Evolutionary conservation across 768 basidiomycete species (phyloP).

Genomic region (Kwoniella pini): DNA sequence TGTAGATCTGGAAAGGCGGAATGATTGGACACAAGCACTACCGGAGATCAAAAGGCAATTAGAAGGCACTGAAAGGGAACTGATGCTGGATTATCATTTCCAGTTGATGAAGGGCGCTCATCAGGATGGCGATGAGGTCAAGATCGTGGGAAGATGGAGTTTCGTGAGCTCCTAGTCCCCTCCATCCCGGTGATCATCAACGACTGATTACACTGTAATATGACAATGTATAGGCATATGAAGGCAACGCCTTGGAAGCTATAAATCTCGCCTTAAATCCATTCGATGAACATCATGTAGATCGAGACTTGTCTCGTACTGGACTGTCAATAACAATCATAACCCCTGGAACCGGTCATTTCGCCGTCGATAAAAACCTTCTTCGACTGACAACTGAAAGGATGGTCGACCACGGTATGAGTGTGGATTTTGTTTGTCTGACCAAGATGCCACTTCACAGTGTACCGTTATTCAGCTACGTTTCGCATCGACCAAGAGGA

Average conservation of each 20-base stretch:
- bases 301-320: constrained; percentile 86
- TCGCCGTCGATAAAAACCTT: constrained; percentile 84
- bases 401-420: constrained; percentile 90
- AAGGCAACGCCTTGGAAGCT: constrained; percentile 92
- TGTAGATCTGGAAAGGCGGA: constrained; percentile 82
- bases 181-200: no score
- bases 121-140: constrained; percentile 36
- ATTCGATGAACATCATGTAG: constrained; percentile 90
- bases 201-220: not conserved
- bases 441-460: constrained; percentile 90
- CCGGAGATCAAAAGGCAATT: constrained; percentile 77
- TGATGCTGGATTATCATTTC: constrained; percentile 82
- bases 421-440: constrained; percentile 80
- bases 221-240: constrained; percentile 70
- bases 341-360: constrained; percentile 92
- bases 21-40: constrained; percentile 84
- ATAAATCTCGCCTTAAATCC: constrained; percentile 90
- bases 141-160: constrained; percentile 52
- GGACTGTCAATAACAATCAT: constrained; percentile 80
- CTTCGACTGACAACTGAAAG: constrained; percentile 89
- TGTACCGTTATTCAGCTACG: constrained; percentile 89
- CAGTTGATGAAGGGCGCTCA: constrained; percentile 52
- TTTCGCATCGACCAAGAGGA: constrained; percentile 60
- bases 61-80: constrained; percentile 80
- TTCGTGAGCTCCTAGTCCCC: constrained; percentile 51